Conservation (phyloP, 2,329 filamentous ascomycete genomes). For the Sporothrix brunneoviolacea region DNA sequence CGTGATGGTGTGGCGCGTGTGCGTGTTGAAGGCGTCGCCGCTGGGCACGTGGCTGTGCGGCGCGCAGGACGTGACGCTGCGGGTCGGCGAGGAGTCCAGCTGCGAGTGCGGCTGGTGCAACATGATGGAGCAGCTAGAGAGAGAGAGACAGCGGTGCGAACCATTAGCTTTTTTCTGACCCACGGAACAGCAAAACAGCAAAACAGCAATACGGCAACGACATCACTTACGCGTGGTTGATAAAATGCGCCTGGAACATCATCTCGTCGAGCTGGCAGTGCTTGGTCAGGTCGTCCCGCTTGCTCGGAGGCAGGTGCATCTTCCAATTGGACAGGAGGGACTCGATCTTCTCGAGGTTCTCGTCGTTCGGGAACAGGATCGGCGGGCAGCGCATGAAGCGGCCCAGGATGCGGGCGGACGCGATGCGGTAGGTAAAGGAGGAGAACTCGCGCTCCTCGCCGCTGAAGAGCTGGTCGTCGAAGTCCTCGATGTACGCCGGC, state of each 20-base stretch:
- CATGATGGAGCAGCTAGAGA: slow-evolving; percentile 55
- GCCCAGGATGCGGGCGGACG: slow-evolving; percentile 71
- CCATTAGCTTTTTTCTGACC: too few species aligned
- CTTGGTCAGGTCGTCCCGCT: slow-evolving; percentile 61
- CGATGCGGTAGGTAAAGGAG: slow-evolving; percentile 78
- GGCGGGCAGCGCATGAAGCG: slow-evolving; percentile 59
- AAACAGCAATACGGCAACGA: not conserved
- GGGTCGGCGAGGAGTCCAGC: slow-evolving; percentile 55
- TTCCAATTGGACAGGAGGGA: slow-evolving; percentile 63
- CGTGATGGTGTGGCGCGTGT: slow-evolving; percentile 74
- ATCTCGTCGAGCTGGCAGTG: slow-evolving; percentile 76
- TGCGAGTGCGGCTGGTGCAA: slow-evolving; percentile 75
- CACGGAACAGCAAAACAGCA: not conserved
- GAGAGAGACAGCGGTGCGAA: too few species aligned
- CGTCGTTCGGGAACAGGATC: slow-evolving; percentile 46
- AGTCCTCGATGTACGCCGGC: slow-evolving; percentile 61
- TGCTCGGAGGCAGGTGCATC: slow-evolving; percentile 67
- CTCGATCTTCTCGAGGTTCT: slow-evolving; percentile 46
- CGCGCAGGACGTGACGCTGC: slow-evolving; percentile 59
- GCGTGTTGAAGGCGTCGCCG: slow-evolving; percentile 51
- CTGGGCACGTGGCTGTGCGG: slow-evolving; percentile 47
- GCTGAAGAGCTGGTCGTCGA: slow-evolving; percentile 69
- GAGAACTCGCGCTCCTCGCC: slow-evolving; percentile 67
- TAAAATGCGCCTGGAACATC: slow-evolving; percentile 87
- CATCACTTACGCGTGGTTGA: slow-evolving; percentile 49